A percentile compares a stretch with the other conserved stretches of the same genome.
These are phyloP conservation scores for Coprinopsis sp. DNA, from an alignment of 768 basidiomycete species.

Conservation along the genomic window DNA sequence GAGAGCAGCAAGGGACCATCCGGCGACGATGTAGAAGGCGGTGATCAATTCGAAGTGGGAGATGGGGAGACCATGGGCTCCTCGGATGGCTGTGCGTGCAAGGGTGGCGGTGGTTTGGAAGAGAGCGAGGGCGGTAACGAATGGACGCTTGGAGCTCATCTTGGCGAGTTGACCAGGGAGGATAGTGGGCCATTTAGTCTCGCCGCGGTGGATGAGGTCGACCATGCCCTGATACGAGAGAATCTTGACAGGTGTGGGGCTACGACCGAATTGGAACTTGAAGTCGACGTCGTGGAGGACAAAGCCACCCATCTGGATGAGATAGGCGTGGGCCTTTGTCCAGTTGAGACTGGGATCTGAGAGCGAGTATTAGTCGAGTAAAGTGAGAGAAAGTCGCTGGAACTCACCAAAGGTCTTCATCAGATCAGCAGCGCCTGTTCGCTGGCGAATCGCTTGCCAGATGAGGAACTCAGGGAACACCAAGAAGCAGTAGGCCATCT, in stretches of 20 bases:
- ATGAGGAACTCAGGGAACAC: constrained; percentile 4
- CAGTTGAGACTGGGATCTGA: not conserved
- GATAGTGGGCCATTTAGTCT: not conserved
- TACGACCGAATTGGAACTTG: constrained; percentile 2
- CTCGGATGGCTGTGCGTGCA: not conserved
- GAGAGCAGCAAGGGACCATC: not conserved
- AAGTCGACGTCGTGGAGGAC: constrained; percentile 1
- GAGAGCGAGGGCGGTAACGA: not conserved
- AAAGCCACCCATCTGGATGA: constrained; percentile 1
- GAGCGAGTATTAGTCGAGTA: not conserved
- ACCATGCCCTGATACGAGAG: not conserved
- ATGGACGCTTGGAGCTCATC: not conserved
- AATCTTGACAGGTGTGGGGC: not conserved
- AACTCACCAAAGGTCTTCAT: not conserved
- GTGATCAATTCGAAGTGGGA: not conserved
- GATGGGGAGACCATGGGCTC: not conserved
- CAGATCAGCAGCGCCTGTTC: not conserved
- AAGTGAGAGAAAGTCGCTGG: not conserved
- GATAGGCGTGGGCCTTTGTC: not conserved
- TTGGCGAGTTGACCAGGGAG: not conserved
- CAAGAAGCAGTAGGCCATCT: not conserved
- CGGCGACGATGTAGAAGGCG: constrained; percentile 1
- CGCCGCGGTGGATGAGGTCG: not conserved
- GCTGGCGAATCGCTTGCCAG: constrained; percentile 1
- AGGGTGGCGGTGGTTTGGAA: not conserved